These are phyloP conservation scores for Lecanosticta acicola DNA, from an alignment of 2,329 filamentous ascomycete species.

Conservation along the genomic window DNA sequence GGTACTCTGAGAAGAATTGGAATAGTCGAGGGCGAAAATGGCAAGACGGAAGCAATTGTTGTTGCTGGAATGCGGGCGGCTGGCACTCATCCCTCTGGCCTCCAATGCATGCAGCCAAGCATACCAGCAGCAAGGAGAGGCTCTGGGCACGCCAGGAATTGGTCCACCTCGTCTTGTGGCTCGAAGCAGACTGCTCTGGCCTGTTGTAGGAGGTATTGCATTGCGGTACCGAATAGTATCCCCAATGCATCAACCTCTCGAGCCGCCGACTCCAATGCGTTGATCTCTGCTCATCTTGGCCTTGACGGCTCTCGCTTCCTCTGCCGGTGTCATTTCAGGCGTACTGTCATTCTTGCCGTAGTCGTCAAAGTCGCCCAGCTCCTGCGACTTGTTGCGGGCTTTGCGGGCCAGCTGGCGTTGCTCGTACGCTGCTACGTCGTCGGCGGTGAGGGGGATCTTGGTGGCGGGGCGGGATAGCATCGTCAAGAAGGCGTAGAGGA, in stretches of 20 bases:
- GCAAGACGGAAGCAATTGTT: neutral
- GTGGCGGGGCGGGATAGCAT: conserved; percentile 35
- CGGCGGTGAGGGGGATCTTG: conserved; percentile 32
- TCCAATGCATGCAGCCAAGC: neutral
- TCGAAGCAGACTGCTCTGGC: neutral
- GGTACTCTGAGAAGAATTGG: neutral
- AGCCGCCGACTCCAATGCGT: conserved; percentile 24
- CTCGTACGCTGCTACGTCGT: conserved; percentile 32
- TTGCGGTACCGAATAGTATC: neutral
- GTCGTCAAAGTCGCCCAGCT: conserved; percentile 14
- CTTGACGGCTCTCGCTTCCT: conserved; percentile 24
- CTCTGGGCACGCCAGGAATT: neutral
- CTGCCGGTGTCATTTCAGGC: conserved; percentile 18
- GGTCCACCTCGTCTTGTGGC: neutral
- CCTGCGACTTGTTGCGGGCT: conserved; percentile 17
- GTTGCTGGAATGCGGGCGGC: neutral
- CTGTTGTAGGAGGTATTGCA: neutral
- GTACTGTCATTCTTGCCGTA: conserved; percentile 20
- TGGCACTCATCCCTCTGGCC: neutral
- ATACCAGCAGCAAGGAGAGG: neutral
- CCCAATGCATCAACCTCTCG: conserved; percentile 11
- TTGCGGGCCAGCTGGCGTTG: conserved; percentile 28
- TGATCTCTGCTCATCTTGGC: conserved; percentile 26
- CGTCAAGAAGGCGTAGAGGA: neutral
- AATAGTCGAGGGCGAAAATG: neutral